Evolutionary conservation across 2,329 filamentous ascomycete species (phyloP), one percentile per base, ranked within the genome.

Genomic region (Tolypocladium album): DNA sequence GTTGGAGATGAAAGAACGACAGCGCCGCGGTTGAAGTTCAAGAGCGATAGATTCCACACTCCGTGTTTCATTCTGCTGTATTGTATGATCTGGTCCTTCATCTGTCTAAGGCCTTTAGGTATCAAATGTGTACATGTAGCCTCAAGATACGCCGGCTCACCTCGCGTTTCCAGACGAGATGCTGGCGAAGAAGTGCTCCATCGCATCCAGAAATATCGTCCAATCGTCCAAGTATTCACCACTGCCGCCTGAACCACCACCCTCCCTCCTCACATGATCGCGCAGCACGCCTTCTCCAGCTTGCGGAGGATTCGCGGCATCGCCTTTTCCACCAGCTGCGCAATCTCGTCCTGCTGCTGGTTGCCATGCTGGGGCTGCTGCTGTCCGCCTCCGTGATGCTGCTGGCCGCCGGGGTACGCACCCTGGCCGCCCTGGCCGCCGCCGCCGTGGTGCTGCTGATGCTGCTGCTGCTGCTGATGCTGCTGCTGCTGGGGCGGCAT

Each of bases 201-300:
- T 53, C 8, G 12, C n/a, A 20, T 39, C 42, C 56, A 38, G 22
- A 36, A 36, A 20, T 8, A 50, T 17, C 17, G 43, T 42, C 17
- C 55, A 43, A 50, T 17, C 17, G 43, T 42, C 8, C 55, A 43
- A 36, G 31, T 20, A 38, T 15, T 15, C n/a, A 15, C 31, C 38
- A 55, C 9, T 6, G 36, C 11, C 20, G 1, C 8, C 50, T 3
- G 20, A 22, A 13, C 11, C 9, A n/a, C 9, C 3, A 6, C 20
- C 31, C 11, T 2, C 50, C 59, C 1, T 38, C 36, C 27, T 76
- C 77, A 93, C 89, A 92, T 92, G 67, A 93, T 83, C 45, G 84
- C 76, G 77, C 89, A 92, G 74, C 88, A 92, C 61, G 76, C 76
- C 72, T 85, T 85, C 71, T 86, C 85, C 71, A 91, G 70, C 75